Conservation (phyloP, 2,329 filamentous ascomycete genomes). For the Penicillium hesseltinei region DNA sequence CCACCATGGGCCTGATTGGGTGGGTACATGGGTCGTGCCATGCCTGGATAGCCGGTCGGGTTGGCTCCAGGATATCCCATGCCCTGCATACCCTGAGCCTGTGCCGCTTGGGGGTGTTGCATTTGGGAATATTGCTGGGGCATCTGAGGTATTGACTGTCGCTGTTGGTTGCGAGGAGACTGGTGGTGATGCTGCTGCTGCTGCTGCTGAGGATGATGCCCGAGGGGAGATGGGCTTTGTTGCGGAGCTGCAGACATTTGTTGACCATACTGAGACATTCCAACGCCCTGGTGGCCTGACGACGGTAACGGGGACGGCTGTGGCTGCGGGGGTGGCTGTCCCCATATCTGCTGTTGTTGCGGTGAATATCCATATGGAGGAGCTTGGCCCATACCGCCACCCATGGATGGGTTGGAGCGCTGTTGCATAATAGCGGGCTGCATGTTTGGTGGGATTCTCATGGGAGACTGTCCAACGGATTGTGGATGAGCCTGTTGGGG, state of each 20-base stretch:
- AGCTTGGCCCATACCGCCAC: constrained; percentile 50
- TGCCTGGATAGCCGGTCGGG: constrained; percentile 34
- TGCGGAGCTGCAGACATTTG: constrained; percentile 41
- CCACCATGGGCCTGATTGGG: constrained; percentile 34
- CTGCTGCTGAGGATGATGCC: constrained; percentile 31
- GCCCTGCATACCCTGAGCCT: constrained; percentile 27
- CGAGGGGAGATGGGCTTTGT: constrained; percentile 39
- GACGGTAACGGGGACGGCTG: constrained; percentile 56
- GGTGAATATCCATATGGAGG: constrained; percentile 53
- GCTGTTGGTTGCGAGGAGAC: constrained; percentile 44
- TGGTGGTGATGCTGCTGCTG: constrained; percentile 41
- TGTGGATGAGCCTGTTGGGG: constrained; percentile 70
- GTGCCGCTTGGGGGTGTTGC: constrained; percentile 37
- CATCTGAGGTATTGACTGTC: constrained; percentile 38
- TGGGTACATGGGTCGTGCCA: constrained; percentile 40
- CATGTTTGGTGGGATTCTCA: constrained; percentile 65
- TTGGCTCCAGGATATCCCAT: constrained; percentile 38
- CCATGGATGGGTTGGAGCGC: constrained; percentile 59
- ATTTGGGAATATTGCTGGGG: constrained; percentile 36
- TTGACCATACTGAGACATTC: constrained; percentile 42
- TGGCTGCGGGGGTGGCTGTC: constrained; percentile 61
- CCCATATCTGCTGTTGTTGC: constrained; percentile 69
- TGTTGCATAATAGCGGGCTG: constrained; percentile 63
- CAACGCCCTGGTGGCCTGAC: constrained; percentile 39
- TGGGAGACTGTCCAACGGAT: constrained; percentile 68